Conservation (phyloP, 495 filamentous ascomycete species). For the Penicillium odoratum region DNA sequence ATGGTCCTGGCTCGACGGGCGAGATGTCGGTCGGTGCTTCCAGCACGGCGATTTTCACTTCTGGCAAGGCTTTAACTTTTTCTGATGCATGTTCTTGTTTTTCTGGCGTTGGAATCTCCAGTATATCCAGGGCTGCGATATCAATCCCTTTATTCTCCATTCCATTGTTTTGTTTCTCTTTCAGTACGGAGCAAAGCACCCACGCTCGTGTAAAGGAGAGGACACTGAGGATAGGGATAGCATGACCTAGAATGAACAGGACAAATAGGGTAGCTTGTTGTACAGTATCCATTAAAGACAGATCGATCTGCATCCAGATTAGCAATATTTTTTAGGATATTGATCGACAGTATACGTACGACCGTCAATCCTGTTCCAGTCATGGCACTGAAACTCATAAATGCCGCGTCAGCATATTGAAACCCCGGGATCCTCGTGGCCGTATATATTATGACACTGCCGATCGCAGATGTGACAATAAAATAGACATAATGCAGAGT, state of each 20-base stretch:
- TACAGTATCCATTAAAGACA: conserved; percentile 63
- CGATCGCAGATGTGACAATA: conserved; percentile 57
- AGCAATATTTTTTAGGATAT: conserved; percentile 4
- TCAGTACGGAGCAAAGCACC: conserved; percentile 64
- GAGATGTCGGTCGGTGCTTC: not conserved
- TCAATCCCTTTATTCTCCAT: not conserved
- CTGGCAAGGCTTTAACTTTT: not conserved
- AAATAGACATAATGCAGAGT: conserved; percentile 78
- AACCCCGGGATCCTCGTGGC: conserved; percentile 60
- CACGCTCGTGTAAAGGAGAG: conserved; percentile 56
- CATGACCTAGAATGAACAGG: conserved; percentile 69
- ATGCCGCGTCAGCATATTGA: conserved; percentile 72
- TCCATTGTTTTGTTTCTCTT: conserved; percentile 49
- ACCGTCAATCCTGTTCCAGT: conserved; percentile 74
- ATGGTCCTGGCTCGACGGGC: not conserved
- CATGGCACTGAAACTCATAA: conserved; percentile 75
- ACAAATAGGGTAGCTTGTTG: conserved; percentile 74
- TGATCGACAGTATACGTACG: conserved; percentile 36
- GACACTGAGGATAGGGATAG: conserved; percentile 42
- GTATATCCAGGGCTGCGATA: not conserved
- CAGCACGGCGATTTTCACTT: not conserved
- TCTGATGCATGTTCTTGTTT: not conserved
- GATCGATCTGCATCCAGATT: conserved; percentile 42
- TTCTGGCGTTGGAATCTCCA: not conserved
- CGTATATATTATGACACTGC: conserved; percentile 72